Percentiles rank a stretch among this genome's conserved stretches.
Conservation (phyloP, 2,329 filamentous ascomycete genomes). For the Xylaria sp. region DNA sequence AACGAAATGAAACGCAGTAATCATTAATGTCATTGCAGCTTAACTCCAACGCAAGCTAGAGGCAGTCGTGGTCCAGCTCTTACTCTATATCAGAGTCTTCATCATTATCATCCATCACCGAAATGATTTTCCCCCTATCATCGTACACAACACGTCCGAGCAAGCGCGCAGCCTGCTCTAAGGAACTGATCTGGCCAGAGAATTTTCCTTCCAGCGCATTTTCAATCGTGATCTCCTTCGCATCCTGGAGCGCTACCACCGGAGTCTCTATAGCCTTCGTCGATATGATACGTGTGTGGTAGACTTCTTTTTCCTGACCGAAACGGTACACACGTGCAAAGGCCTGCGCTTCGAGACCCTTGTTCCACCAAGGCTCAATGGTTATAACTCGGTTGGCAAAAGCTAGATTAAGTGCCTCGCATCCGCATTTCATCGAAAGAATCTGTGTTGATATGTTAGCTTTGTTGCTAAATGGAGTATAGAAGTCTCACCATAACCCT, state of each 20-base stretch:
- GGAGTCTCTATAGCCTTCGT: background rate
- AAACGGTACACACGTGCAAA: slow-evolving; percentile 20
- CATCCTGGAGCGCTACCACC: background rate
- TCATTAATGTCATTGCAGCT: background rate
- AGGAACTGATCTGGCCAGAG: background rate
- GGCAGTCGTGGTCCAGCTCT: background rate
- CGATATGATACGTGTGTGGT: slow-evolving; percentile 13
- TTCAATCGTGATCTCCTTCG: background rate
- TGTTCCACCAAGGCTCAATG: slow-evolving; percentile 26
- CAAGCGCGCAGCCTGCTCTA: background rate
- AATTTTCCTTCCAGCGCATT: background rate
- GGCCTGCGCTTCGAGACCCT: slow-evolving; percentile 17
- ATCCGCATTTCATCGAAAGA: slow-evolving; percentile 1
- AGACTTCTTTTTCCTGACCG: slow-evolving; percentile 25
- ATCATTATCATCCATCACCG: background rate
- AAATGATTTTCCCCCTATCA: background rate
- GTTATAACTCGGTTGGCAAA: slow-evolving; percentile 27
- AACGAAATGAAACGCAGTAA: background rate
- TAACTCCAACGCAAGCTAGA: background rate
- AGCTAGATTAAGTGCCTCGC: slow-evolving; percentile 17
- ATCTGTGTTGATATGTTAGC: background rate
- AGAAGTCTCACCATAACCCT: background rate
- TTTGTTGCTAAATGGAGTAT: background rate
- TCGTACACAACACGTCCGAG: background rate
- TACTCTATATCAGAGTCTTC: background rate